phyloP scores from a whole-genome alignment of 768 basidiomycete genomes.

The Cystobasidium ongulense region DNA sequence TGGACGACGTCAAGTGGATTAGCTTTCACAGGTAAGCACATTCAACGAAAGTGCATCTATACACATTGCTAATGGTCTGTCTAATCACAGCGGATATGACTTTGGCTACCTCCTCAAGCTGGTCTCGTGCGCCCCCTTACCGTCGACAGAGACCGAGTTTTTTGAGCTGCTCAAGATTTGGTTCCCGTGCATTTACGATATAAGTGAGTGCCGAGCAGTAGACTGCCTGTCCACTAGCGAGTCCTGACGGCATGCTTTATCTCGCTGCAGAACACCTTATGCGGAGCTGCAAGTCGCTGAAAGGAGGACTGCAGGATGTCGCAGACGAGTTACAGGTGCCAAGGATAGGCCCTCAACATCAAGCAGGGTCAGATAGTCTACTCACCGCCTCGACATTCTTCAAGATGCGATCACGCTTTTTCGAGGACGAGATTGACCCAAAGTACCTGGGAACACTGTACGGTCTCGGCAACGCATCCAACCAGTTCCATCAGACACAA shows the following conservation, averaged over 20 bases:
- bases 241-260: too few relatives aligned
- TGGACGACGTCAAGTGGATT: conserved; percentile 86
- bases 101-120: conserved; percentile 98
- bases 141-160: conserved; percentile 79
- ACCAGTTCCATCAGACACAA: conserved; percentile 1
- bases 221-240: too few relatives aligned
- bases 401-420: conserved; percentile 87
- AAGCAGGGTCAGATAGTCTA: conserved; percentile 94
- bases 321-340: conserved; percentile 87
- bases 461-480: conserved; percentile 1
- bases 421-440: conserved; percentile 69
- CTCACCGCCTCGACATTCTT: conserved; percentile 90
- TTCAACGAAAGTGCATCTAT: conserved; percentile 41
- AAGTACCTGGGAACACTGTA: conserved; percentile 31
- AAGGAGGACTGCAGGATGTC: conserved; percentile 86
- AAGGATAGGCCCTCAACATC: conserved; percentile 82
- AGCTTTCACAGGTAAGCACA: conserved; percentile 91
- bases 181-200: conserved; percentile 96
- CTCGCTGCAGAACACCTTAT: conserved; percentile 60
- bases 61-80: not conserved
- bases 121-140: conserved; percentile 67
- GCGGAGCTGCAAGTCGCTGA: conserved; percentile 70
- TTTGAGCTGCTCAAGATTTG: conserved; percentile 77
- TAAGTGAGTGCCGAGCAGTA: conserved; percentile 50
- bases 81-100: conserved; percentile 78